Base-by-base conservation (phyloP, 1,139 yeast species). In the Lodderomyces margitis region DNA sequence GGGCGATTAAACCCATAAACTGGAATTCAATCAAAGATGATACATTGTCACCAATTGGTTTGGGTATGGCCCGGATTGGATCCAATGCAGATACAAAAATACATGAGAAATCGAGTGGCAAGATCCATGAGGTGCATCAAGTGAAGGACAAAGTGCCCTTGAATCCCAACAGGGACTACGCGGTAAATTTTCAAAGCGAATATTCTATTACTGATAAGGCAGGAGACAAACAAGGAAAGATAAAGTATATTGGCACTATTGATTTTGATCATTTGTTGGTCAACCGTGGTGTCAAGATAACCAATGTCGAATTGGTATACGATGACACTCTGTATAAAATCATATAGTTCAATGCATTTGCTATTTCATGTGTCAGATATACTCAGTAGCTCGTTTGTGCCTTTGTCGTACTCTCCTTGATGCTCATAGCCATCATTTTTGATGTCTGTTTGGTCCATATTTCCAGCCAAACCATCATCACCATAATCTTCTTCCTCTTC, bases 231-330 rank as follows among this genome's bases (percentile, higher is more conserved):
- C 34, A 38, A 8, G 69, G 68, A 1, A 42, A 42, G 1, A 44
- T 63, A 6, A 23, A 35, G 4, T 68, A 64, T 48, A 40, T 44
- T n/a, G 74, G 71, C 0, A 42, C 48, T n/a, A 50, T 68, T 27
- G 73, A 68, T 44, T 56, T 59, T 37, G 60, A 61, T 46, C 73
- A 68, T 43, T 44, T 61, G 31, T 50, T 54, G 40, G 59, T 66
- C 32, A 60, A 64, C 46, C 46, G 64, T 28, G 74, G 74, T 1
- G 57, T 65, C 15, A 62, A 60, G 37, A 49, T 68, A 7, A 43
- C 44, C 11, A 43, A 46, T 8, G 44, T 59, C 39, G 54, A 53
- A 31, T 44, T 57, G 28, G 35, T 38, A 4, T 42, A 34, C 28
- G 40, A 43, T 34, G 45, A 41, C 2, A 41, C 40, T 19, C 24